Percentiles rank a stretch among this genome's conserved stretches.
Evolutionary conservation across 1,284 basidiomycete species (phyloP).

Genomic region (Microbotryum silenes-acaulis): DNA sequence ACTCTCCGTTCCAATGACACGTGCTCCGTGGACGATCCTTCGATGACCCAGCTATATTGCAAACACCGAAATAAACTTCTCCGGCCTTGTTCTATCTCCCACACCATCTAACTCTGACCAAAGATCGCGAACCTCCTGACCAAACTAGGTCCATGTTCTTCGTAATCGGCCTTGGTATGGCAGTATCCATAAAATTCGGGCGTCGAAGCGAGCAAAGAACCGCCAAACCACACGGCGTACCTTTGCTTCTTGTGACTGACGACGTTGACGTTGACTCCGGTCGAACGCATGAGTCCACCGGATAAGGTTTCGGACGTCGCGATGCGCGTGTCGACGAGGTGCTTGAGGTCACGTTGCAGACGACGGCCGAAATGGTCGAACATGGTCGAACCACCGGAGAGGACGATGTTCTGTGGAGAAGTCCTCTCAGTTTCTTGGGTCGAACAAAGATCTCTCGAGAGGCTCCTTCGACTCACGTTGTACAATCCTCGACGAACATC

Average conservation of each 20-base stretch:
- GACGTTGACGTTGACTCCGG: constrained; percentile 91
- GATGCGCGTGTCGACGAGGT: constrained; percentile 84
- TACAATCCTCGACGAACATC: constrained; percentile 89
- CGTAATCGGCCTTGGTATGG: constrained; percentile 79
- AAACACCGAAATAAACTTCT: not conserved
- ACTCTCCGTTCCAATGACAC: too few species aligned
- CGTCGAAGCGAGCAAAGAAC: constrained; percentile 84
- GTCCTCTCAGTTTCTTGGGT: not conserved
- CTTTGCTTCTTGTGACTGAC: constrained; percentile 97
- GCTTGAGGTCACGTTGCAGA: constrained; percentile 88
- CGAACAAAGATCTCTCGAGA: not conserved
- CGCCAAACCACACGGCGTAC: constrained; percentile 98
- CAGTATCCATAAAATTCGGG: constrained; percentile 97
- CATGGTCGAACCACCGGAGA: constrained; percentile 94
- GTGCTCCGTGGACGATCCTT: too few species aligned
- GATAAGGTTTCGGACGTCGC: constrained; percentile 67
- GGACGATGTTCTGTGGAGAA: constrained; percentile 68
- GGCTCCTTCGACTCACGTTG: constrained; percentile 55
- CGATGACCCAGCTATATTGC: too few species aligned
- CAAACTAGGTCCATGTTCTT: constrained; percentile 21
- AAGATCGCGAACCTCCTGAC: constrained; percentile 30
- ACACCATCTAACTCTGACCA: constrained; percentile 14
- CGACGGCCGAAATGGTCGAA: constrained; percentile 95
- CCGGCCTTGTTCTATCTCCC: not conserved
- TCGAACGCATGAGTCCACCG: constrained; percentile 72